Percentiles rank a stretch among this genome's conserved stretches.
phyloP scores from a whole-genome alignment of 2,329 filamentous ascomycete species.

The Pleurostoma richardsiae region DNA sequence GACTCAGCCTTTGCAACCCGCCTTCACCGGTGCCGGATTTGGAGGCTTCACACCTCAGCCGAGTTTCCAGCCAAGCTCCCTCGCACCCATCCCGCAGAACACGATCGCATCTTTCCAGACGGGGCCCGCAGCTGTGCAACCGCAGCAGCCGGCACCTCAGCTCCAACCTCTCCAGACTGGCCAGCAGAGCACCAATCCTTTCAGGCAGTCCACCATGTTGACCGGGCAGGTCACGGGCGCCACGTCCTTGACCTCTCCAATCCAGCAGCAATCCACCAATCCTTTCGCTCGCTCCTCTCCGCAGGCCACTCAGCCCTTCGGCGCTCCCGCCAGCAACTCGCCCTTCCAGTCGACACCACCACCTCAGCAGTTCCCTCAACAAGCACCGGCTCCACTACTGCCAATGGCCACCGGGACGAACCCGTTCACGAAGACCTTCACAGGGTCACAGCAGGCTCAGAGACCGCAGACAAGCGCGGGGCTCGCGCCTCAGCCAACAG shows the following conservation, averaged over 20 bases:
- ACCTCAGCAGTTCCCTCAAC: constrained; percentile 21
- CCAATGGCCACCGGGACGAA: constrained; percentile 53
- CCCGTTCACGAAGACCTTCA: constrained; percentile 49
- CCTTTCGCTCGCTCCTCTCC: constrained; percentile 71
- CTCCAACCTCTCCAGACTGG: constrained; percentile 39
- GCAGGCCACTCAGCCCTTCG: constrained; percentile 31
- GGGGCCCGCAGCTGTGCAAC: constrained; percentile 8
- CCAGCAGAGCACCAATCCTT: constrained; percentile 78
- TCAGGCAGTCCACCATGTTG: constrained; percentile 84
- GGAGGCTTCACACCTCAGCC: constrained; percentile 72
- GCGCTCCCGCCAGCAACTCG: constrained; percentile 24
- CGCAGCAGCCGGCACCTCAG: constrained; percentile 28
- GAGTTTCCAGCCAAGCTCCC: constrained; percentile 45
- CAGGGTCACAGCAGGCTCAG: constrained; percentile 25
- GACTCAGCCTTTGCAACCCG: constrained; percentile 38
- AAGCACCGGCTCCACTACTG: constrained; percentile 35
- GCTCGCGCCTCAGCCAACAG: constrained; percentile 72
- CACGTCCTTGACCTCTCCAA: constrained; percentile 23
- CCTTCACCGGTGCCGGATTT: constrained; percentile 70
- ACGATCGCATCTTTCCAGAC: constrained; percentile 45
- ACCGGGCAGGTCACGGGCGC: constrained; percentile 47
- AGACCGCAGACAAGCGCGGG: constrained; percentile 40
- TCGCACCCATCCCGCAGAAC: constrained; percentile 56
- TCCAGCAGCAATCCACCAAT: constrained; percentile 67
- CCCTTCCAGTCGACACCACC: constrained; percentile 39